A percentile compares a stretch with the other conserved stretches of the same genome.
These are phyloP conservation scores for Phanerochaete carnosa DNA, from an alignment of 768 basidiomycete species.

Conservation along the genomic window DNA sequence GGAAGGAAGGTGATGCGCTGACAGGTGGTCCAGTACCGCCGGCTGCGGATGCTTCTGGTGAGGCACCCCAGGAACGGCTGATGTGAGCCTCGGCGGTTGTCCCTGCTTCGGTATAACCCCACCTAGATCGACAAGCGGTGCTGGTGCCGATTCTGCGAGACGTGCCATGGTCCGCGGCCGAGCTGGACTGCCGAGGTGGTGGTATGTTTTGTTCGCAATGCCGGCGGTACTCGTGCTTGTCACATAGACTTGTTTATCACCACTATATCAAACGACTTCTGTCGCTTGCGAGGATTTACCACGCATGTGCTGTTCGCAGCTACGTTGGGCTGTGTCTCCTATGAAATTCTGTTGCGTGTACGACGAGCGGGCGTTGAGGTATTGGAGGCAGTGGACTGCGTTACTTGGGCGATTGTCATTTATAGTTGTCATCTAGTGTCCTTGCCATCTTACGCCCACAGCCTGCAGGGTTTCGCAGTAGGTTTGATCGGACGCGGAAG, in stretches of 20 bases:
- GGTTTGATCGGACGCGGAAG: not conserved
- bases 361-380: not conserved
- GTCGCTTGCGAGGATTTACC: not conserved
- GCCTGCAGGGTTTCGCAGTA: not conserved
- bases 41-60: not conserved
- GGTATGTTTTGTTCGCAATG: not conserved
- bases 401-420: too few species aligned
- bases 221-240: not conserved
- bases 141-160: not conserved
- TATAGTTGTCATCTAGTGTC: too few species aligned
- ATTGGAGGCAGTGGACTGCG: not conserved
- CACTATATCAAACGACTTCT: not conserved
- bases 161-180: not conserved
- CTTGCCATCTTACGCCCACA: not conserved
- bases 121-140: not conserved
- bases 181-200: not conserved
- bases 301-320: not conserved
- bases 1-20: slow-evolving; percentile 41
- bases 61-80: not conserved
- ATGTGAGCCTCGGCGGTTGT: not conserved
- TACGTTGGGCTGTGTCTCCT: not conserved
- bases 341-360: not conserved
- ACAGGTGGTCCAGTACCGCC: not conserved
- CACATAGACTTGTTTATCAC: not conserved
- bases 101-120: too few species aligned